These are phyloP conservation scores for Phoma herbarum DNA, from an alignment of 2,329 filamentous ascomycete genomes.

Conservation along the genomic window DNA sequence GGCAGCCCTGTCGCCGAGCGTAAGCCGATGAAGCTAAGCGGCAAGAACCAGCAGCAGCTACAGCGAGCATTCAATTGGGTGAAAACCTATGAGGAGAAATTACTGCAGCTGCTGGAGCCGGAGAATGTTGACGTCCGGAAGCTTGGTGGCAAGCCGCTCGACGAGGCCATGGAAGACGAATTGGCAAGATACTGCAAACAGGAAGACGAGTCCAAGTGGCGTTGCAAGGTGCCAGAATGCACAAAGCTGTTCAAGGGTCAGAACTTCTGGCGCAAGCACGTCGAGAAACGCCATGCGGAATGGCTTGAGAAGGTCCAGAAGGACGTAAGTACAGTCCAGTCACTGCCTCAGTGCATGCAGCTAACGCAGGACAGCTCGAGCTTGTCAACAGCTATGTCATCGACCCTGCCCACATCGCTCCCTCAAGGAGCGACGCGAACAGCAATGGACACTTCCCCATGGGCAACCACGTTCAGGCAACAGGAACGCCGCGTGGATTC, in stretches of 20 bases:
- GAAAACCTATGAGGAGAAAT: slow-evolving; percentile 96
- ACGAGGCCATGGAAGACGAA: slow-evolving; percentile 88
- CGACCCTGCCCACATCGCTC: slow-evolving; percentile 92
- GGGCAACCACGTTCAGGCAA: slow-evolving; percentile 72
- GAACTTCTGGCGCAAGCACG: slow-evolving; percentile 96
- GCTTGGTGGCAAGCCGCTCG: slow-evolving; percentile 84
- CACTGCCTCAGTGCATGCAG: background rate
- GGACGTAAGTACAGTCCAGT: slow-evolving; percentile 72
- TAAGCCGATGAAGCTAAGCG: slow-evolving; percentile 68
- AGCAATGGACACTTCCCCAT: slow-evolving; percentile 95
- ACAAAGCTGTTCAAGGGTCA: slow-evolving; percentile 97
- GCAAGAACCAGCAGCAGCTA: slow-evolving; percentile 88
- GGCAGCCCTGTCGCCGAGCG: slow-evolving; percentile 77
- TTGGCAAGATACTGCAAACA: slow-evolving; percentile 90
- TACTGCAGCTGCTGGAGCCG: slow-evolving; percentile 90
- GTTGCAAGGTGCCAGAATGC: slow-evolving; percentile 96
- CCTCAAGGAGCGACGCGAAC: slow-evolving; percentile 90
- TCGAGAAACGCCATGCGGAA: slow-evolving; percentile 92
- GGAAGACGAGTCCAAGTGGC: slow-evolving; percentile 95
- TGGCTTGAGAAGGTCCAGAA: slow-evolving; percentile 83
- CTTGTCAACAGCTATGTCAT: slow-evolving; percentile 94
- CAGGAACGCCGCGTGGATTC: slow-evolving; percentile 91
- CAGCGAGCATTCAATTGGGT: slow-evolving; percentile 98
- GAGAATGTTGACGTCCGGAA: slow-evolving; percentile 87
- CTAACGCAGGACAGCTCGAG: slow-evolving; percentile 67